Evolutionary conservation across 2,329 filamentous ascomycete genomes (phyloP).

Genomic region (Samsoniella hepiali): DNA sequence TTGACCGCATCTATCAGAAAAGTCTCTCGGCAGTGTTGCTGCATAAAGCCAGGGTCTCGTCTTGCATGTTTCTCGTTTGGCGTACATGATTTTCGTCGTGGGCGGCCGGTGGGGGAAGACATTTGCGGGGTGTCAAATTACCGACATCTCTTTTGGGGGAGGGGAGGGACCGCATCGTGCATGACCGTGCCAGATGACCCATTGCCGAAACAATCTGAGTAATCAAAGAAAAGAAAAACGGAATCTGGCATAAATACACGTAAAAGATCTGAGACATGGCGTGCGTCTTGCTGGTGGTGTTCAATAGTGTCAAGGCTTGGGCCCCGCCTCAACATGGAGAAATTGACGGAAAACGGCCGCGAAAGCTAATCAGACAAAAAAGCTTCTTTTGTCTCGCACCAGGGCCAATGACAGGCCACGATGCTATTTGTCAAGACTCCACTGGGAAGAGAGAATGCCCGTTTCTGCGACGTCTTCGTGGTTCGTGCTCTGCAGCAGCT

Average conservation of each 20-base stretch:
- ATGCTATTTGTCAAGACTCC: neutral
- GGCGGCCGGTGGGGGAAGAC: neutral
- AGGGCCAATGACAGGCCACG: neutral
- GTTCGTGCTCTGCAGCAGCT: too few relatives aligned
- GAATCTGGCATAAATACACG: neutral
- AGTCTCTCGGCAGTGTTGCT: too few relatives aligned
- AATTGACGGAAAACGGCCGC: constrained; percentile 6
- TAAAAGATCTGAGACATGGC: neutral
- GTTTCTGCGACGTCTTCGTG: too few relatives aligned
- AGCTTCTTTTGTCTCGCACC: too few relatives aligned
- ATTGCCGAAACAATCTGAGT: neutral
- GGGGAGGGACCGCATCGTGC: neutral
- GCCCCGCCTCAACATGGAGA: neutral
- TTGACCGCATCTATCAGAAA: too few relatives aligned
- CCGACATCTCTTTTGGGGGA: neutral
- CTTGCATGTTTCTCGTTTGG: neutral
- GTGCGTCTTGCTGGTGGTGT: neutral
- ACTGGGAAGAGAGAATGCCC: too few relatives aligned
- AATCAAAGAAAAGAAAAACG: neutral
- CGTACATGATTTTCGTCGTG: neutral
- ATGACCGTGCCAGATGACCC: too few relatives aligned
- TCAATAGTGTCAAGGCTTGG: constrained; percentile 1
- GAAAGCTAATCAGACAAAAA: neutral
- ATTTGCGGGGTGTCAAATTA: neutral
- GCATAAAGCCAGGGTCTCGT: too few relatives aligned